Conservation (phyloP, 2,329 filamentous ascomycete species). For the Raffaelea deltoideospora region DNA sequence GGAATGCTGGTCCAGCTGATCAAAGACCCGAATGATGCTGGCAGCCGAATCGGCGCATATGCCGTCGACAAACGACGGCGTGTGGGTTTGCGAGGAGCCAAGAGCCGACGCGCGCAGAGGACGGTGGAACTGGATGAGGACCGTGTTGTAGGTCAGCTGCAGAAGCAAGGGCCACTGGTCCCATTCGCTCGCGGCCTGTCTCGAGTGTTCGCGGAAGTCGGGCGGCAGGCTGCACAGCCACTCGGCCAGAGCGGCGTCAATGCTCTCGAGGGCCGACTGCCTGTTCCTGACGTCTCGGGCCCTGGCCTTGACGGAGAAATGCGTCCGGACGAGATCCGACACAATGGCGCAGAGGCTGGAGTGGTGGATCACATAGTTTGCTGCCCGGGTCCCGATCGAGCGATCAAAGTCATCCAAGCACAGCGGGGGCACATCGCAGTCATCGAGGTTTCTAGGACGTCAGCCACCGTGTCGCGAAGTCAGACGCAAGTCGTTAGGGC, state of each 20-base stretch:
- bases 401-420: background rate
- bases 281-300: background rate
- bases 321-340: background rate
- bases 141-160: background rate
- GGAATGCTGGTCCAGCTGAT: background rate
- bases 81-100: background rate
- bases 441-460: background rate
- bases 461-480: background rate
- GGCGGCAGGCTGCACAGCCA: background rate
- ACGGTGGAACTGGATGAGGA: background rate
- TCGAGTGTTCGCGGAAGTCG: background rate
- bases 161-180: background rate
- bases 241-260: background rate
- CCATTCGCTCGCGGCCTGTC: background rate
- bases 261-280: background rate
- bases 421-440: background rate
- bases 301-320: background rate
- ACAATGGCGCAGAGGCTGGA: background rate
- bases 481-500: background rate
- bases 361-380: constrained; percentile 1
- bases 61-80: background rate
- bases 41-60: no score
- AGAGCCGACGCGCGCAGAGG: background rate
- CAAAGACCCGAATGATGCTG: background rate
- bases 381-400: background rate